Evolutionary conservation across 306 rosid species (phyloP).

Genomic region (Gastrolobium villosum): DNA sequence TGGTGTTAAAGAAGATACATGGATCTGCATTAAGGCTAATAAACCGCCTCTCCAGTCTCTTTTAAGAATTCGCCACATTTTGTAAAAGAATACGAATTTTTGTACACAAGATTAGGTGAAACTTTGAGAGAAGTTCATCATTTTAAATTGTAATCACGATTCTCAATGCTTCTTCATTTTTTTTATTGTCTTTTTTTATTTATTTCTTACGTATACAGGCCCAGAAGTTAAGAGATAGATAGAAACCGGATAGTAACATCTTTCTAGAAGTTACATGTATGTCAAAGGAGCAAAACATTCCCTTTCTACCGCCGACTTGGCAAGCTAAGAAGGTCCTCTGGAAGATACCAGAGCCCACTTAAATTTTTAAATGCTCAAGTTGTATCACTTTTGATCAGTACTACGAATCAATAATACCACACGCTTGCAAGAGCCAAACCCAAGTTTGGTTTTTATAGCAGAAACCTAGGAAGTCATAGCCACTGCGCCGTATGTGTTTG

Average conservation of each 20-base stretch:
- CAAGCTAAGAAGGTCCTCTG: constrained; percentile 5
- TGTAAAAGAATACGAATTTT: background rate
- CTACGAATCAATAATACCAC: constrained; percentile 4
- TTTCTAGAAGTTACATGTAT: constrained; percentile 35
- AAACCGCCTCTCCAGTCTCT: background rate
- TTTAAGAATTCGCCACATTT: background rate
- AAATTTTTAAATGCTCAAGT: constrained; percentile 11
- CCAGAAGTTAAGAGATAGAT: background rate
- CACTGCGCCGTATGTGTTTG: constrained; percentile 6
- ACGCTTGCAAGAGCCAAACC: background rate
- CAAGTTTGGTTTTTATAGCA: constrained; percentile 37
- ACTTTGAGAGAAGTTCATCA: background rate
- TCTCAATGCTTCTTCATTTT: background rate
- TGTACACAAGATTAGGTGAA: background rate
- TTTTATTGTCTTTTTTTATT: background rate
- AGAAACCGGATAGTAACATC: background rate
- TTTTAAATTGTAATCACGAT: background rate
- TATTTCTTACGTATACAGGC: background rate
- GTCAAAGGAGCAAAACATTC: background rate
- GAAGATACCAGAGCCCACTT: constrained; percentile 35
- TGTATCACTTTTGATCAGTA: constrained; percentile 38
- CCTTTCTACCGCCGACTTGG: constrained; percentile 11
- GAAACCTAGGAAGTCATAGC: constrained; percentile 45
- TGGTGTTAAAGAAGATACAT: background rate
- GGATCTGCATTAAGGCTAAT: background rate